Percentiles rank a stretch among this genome's conserved stretches.
Evolutionary conservation across 805 yeast genomes (phyloP).

Genomic region (Teunomyces funiuensis): DNA sequence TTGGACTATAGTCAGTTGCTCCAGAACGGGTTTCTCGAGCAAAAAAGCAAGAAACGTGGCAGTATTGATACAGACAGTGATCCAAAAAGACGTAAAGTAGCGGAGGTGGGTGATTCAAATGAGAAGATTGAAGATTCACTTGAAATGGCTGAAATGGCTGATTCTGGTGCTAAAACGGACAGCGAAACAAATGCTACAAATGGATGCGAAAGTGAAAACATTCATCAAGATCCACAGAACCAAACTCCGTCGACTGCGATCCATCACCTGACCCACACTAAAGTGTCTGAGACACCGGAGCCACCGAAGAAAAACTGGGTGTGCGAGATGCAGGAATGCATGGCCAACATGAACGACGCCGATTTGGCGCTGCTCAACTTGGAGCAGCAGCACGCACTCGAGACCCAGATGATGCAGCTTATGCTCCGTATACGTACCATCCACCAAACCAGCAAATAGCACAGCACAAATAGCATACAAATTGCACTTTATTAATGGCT

Average conservation of each 20-base stretch:
- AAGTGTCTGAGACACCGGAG: background rate
- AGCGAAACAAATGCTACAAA: no score
- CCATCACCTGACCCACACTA: background rate
- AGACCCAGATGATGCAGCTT: constrained; percentile 32
- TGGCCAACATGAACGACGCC: constrained; percentile 6
- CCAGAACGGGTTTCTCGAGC: constrained; percentile 8
- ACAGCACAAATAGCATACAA: background rate
- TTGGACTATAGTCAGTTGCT: constrained; percentile 9
- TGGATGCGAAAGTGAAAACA: no score
- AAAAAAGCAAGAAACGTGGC: background rate
- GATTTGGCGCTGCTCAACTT: constrained; percentile 18
- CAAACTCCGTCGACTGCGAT: no score
- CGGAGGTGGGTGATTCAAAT: background rate
- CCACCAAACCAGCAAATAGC: background rate
- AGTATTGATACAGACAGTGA: no score
- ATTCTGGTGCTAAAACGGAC: background rate
- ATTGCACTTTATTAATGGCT: background rate
- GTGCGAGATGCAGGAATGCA: background rate
- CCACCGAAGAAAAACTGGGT: background rate
- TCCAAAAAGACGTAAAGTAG: background rate
- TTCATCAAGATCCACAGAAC: no score
- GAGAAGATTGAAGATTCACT: background rate
- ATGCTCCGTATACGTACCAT: constrained; percentile 32
- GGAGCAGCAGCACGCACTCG: constrained; percentile 25
- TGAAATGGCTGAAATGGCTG: background rate